A percentile compares a stretch with the other conserved stretches of the same genome.
Evolutionary conservation across 352 stramenopile genomes (phyloP).

Genomic region (Pythium rishiriense): DNA sequence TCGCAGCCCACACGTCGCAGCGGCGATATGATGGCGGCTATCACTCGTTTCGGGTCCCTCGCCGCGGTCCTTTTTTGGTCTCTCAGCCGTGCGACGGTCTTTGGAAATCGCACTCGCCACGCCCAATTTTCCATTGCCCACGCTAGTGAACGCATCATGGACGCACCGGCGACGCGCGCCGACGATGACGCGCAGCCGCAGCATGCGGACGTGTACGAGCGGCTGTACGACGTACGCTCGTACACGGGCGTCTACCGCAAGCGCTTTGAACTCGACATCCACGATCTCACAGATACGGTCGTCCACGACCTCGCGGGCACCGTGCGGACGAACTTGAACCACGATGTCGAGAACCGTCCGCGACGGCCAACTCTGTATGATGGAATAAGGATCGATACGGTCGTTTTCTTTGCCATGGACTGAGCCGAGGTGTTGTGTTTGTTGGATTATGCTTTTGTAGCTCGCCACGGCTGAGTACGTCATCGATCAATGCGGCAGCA

Average conservation of each 20-base stretch:
- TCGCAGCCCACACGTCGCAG: no score
- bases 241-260: conserved; percentile 32
- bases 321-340: conserved; percentile 26
- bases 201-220: conserved; percentile 23
- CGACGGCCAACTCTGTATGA: conserved; percentile 17
- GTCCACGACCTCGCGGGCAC: conserved; percentile 27
- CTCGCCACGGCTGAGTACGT: conserved; percentile 10
- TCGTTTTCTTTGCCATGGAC: background rate
- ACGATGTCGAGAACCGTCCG: conserved; percentile 15
- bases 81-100: no score
- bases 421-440: no score
- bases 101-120: no score
- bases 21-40: no score
- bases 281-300: conserved; percentile 26
- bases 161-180: background rate
- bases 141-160: background rate
- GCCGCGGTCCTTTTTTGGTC: no score
- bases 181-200: conserved; percentile 1
- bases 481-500: conserved; percentile 7
- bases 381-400: background rate
- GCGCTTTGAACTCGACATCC: conserved; percentile 28
- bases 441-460: conserved; percentile 12
- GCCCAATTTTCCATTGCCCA: no score
- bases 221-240: conserved; percentile 25
- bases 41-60: no score